A percentile compares a stretch with the other conserved stretches of the same genome.
Conservation (phyloP, 2,329 filamentous ascomycete species). For the Trichoderma simmonsii region DNA sequence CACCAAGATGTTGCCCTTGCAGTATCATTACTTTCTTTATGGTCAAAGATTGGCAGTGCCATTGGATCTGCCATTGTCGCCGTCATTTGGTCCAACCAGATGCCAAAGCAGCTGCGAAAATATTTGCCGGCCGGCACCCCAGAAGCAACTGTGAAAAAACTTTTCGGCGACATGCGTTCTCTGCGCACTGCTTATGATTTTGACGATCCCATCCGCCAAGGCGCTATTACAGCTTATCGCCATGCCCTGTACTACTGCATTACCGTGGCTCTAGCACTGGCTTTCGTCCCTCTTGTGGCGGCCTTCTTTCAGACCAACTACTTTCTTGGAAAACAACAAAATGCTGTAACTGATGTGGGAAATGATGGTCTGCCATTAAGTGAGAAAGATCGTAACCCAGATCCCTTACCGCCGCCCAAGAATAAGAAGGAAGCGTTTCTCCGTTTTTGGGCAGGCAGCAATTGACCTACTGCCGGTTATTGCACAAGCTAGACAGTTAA, state of each 20-base stretch:
- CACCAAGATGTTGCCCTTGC: conserved; percentile 36
- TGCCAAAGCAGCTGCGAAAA: conserved; percentile 26
- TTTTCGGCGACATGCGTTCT: conserved; percentile 34
- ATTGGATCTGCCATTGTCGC: conserved; percentile 36
- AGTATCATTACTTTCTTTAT: conserved; percentile 36
- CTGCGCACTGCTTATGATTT: conserved; percentile 32
- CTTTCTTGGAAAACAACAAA: conserved; percentile 32
- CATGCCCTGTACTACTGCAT: conserved; percentile 35
- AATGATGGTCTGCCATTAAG: conserved; percentile 25
- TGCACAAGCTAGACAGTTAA: not conserved
- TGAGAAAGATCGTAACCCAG: conserved; percentile 23
- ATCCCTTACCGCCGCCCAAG: conserved; percentile 21
- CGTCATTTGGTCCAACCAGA: conserved; percentile 36
- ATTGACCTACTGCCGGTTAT: not conserved
- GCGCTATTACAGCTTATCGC: conserved; percentile 33
- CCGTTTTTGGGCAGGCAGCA: conserved; percentile 27
- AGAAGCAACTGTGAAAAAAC: conserved; percentile 25
- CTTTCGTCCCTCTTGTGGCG: conserved; percentile 34
- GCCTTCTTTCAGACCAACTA: conserved; percentile 39
- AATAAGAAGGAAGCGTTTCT: conserved; percentile 28
- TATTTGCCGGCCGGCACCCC: conserved; percentile 25
- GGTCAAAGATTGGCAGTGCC: conserved; percentile 36
- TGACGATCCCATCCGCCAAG: conserved; percentile 33
- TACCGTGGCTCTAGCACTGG: conserved; percentile 31
- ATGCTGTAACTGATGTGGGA: conserved; percentile 29